Percentiles rank a stretch among this genome's conserved stretches.
phyloP scores from a whole-genome alignment of 2,329 filamentous ascomycete genomes.

The Arthrobotrys sphaeroides region DNA sequence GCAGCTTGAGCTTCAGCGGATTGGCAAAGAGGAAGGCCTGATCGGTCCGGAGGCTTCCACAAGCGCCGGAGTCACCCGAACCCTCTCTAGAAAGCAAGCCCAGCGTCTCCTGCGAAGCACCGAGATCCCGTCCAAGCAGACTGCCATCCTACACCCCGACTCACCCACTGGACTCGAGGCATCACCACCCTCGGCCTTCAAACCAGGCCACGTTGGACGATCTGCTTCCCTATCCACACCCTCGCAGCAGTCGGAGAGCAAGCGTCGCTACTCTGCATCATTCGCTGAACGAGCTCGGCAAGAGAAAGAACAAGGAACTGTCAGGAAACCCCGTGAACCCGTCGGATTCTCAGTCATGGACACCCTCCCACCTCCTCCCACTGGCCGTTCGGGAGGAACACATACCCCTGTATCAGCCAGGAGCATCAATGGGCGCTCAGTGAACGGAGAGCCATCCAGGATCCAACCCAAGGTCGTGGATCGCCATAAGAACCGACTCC shows the following conservation, averaged over 20 bases:
- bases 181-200: constrained; percentile 19
- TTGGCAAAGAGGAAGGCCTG: constrained; percentile 92
- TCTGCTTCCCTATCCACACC: constrained; percentile 41
- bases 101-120: constrained; percentile 56
- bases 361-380: constrained; percentile 38
- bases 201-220: constrained; percentile 26
- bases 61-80: constrained; percentile 48
- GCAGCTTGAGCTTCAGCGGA: constrained; percentile 87
- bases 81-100: constrained; percentile 56
- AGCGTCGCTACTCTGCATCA: constrained; percentile 44
- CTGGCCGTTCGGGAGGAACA: constrained; percentile 13
- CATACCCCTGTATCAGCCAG: constrained; percentile 36
- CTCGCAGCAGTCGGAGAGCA: constrained; percentile 35
- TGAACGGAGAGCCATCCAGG: constrained; percentile 24
- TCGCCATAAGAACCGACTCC: constrained; percentile 22
- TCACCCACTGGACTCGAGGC: constrained; percentile 24
- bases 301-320: constrained; percentile 46
- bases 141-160: constrained; percentile 36
- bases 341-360: constrained; percentile 50
- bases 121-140: constrained; percentile 54
- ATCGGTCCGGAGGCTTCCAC: constrained; percentile 33
- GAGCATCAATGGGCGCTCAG: constrained; percentile 42
- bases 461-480: constrained; percentile 41
- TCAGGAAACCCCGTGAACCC: constrained; percentile 39
- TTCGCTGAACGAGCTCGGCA: constrained; percentile 51